Conservation (phyloP, 257 asterid genomes). For the Salvia rosmarinus region DNA sequence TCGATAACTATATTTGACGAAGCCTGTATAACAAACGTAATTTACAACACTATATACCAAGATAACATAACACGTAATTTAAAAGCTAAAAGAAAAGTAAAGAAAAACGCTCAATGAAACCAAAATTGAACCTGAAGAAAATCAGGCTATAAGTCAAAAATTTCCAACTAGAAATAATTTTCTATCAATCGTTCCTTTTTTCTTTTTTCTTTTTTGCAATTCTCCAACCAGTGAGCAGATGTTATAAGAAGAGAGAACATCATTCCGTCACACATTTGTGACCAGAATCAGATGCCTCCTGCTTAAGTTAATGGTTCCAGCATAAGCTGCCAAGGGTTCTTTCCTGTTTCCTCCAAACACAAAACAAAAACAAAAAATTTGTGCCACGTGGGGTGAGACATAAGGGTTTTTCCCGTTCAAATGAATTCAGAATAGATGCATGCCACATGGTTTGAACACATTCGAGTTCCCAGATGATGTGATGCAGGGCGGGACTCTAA, state of each 20-base stretch:
- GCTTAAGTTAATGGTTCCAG: background rate
- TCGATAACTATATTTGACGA: too few species aligned
- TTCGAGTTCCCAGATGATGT: conserved; percentile 37
- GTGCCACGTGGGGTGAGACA: background rate
- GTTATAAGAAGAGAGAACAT: background rate
- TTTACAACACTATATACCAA: too few species aligned
- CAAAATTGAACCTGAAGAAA: conserved; percentile 5
- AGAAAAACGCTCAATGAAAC: background rate
- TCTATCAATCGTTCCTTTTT: background rate
- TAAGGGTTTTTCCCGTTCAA: background rate
- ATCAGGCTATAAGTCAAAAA: background rate
- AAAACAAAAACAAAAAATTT: background rate
- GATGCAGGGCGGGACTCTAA: conserved; percentile 25
- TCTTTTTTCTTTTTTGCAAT: background rate
- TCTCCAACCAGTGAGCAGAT: background rate
- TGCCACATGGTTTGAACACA: background rate
- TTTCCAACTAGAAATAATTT: background rate
- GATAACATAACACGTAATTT: too few species aligned
- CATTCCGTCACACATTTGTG: background rate
- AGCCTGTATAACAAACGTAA: too few species aligned
- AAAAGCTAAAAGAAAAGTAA: background rate
- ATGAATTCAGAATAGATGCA: background rate
- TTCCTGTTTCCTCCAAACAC: background rate
- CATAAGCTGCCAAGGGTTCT: background rate
- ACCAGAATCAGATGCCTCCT: background rate